A percentile compares a stretch with the other conserved stretches of the same genome.
These are phyloP conservation scores for Avena sativa DNA, from an alignment of 176 grass and related monocot species.

Conservation along the genomic window DNA sequence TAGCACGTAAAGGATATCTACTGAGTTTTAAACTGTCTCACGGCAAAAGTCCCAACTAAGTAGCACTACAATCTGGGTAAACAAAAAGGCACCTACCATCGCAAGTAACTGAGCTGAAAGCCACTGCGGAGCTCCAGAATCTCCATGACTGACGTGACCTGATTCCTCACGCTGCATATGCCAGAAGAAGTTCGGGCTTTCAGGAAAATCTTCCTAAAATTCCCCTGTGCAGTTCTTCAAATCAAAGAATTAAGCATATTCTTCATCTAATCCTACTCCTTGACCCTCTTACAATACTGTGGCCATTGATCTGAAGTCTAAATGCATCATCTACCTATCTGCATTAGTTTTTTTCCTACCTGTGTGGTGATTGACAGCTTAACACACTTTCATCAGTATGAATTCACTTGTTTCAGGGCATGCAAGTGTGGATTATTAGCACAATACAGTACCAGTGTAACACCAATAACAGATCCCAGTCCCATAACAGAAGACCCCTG, in stretches of 20 bases:
- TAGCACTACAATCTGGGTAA: constrained; percentile 30
- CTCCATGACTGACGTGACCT: constrained; percentile 20
- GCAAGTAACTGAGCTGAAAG: constrained; percentile 69
- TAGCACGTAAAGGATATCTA: not conserved
- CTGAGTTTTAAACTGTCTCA: not conserved
- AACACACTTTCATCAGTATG: constrained; percentile 10
- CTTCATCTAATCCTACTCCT: not conserved
- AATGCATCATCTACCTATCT: not conserved
- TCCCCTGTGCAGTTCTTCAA: constrained; percentile 3
- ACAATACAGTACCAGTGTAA: not conserved
- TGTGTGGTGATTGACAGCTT: not conserved
- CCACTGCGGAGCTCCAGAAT: constrained; percentile 53
- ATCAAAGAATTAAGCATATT: not conserved
- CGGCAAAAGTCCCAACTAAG: not conserved
- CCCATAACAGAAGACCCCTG: not conserved
- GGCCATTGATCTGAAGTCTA: constrained; percentile 8
- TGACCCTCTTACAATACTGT: not conserved
- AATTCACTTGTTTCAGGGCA: not conserved
- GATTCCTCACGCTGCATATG: constrained; percentile 46
- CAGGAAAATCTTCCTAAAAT: not conserved
- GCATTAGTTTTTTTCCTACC: not conserved
- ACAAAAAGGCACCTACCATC: constrained; percentile 46
- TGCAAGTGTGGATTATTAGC: not conserved
- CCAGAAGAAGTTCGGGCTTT: constrained; percentile 4
- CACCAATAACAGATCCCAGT: not conserved